phyloP scores from a whole-genome alignment of 371 early-diverging fungal species.

The Mortierella sp. region DNA sequence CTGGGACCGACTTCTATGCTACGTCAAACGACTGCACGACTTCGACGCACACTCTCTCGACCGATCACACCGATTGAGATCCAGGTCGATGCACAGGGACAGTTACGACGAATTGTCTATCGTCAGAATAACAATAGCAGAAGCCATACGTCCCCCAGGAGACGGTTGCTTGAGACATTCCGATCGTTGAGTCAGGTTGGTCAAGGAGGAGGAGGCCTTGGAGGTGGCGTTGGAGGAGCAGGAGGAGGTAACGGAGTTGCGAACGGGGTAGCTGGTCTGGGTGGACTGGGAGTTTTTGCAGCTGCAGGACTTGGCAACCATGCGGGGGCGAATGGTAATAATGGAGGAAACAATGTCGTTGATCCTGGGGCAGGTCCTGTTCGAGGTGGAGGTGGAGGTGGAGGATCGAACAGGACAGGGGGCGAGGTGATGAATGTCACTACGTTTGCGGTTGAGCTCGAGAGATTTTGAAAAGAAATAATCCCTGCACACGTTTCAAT shows the following conservation, averaged over 20 bases:
- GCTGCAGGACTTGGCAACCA: slow-evolving; percentile 16
- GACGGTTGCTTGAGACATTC: slow-evolving; percentile 42
- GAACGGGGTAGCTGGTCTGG: slow-evolving; percentile 1
- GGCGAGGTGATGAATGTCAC: slow-evolving; percentile 54
- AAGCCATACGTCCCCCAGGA: slow-evolving; percentile 13
- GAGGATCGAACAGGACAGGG: slow-evolving; percentile 15
- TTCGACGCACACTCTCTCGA: slow-evolving; percentile 37
- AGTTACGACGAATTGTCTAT: slow-evolving; percentile 24
- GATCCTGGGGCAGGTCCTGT: slow-evolving; percentile 4
- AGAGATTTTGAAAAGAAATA: slow-evolving; percentile 34
- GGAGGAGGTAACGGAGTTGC: slow-evolving; percentile 7
- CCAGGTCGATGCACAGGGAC: slow-evolving; percentile 41
- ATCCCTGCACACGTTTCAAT: too few species aligned
- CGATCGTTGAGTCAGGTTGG: slow-evolving; percentile 45
- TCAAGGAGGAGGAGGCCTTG: slow-evolving; percentile 13
- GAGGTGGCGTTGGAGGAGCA: slow-evolving; percentile 2
- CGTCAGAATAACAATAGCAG: slow-evolving; percentile 19
- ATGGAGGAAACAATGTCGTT: neutral
- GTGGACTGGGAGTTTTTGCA: slow-evolving; percentile 26
- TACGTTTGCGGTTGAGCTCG: slow-evolving; percentile 44
- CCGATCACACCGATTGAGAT: slow-evolving; percentile 40
- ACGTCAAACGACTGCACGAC: slow-evolving; percentile 41
- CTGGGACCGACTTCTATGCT: slow-evolving; percentile 16
- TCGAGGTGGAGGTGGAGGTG: neutral
- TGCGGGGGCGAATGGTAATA: neutral